phyloP scores from a whole-genome alignment of 2,329 filamentous ascomycete genomes.

The Ploettnerulaceae sp. region DNA sequence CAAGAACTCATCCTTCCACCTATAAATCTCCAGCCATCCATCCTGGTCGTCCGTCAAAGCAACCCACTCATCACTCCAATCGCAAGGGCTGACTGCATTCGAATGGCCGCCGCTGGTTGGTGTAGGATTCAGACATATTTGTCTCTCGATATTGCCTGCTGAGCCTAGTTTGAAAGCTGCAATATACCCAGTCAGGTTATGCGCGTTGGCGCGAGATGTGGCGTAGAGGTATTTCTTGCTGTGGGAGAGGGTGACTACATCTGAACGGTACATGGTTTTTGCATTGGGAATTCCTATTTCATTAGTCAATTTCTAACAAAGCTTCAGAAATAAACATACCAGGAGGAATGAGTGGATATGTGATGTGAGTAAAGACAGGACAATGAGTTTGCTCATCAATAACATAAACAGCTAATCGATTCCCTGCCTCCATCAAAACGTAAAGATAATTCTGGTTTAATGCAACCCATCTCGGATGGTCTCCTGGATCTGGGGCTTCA shows the following conservation, averaged over 20 bases:
- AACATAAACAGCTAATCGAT: conserved; percentile 75
- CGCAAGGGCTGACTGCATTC: conserved; percentile 79
- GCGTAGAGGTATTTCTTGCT: conserved; percentile 76
- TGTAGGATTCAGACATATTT: conserved; percentile 78
- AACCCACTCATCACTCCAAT: conserved; percentile 85
- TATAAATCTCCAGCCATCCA: conserved; percentile 81
- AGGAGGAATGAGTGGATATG: conserved; percentile 75
- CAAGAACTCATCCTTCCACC: conserved; percentile 78
- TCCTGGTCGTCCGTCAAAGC: conserved; percentile 85
- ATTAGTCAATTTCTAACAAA: not conserved
- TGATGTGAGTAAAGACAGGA: conserved; percentile 72
- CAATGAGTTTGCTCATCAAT: conserved; percentile 69
- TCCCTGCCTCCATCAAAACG: conserved; percentile 85
- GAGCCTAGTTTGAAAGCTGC: conserved; percentile 69
- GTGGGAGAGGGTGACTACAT: conserved; percentile 70
- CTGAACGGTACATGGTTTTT: conserved; percentile 69
- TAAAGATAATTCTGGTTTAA: conserved; percentile 81
- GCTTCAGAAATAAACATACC: conserved; percentile 39
- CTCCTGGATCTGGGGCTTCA: conserved; percentile 62
- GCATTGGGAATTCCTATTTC: conserved; percentile 34
- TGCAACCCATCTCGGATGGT: conserved; percentile 86
- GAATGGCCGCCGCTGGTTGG: conserved; percentile 84
- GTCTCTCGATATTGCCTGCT: conserved; percentile 66
- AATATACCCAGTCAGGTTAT: conserved; percentile 74
- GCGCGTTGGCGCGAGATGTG: conserved; percentile 73